These are phyloP conservation scores for Flaveria robusta DNA, from an alignment of 129 eudicot species.

Conservation along the genomic window DNA sequence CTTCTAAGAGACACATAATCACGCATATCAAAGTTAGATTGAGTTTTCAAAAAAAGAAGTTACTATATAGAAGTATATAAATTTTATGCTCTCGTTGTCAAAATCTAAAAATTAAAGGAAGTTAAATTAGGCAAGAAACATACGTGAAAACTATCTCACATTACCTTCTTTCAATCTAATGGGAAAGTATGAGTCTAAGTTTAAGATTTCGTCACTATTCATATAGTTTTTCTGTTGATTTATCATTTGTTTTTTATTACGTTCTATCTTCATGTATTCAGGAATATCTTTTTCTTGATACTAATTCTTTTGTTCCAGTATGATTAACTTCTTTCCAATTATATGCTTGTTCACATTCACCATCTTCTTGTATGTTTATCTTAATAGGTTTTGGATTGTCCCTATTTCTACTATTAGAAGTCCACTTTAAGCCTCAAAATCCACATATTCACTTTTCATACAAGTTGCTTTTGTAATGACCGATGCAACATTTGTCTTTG, in stretches of 20 bases:
- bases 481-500: not conserved
- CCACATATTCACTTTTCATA: not conserved
- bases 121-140: too few relatives aligned
- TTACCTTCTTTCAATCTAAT: not conserved
- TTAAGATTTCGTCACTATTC: not conserved
- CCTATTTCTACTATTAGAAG: not conserved
- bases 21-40: too few relatives aligned
- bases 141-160: not conserved
- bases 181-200: not conserved
- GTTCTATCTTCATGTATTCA: not conserved
- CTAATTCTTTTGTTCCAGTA: constrained; percentile 1
- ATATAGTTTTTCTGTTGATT: not conserved
- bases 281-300: not conserved
- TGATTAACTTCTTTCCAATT: not conserved
- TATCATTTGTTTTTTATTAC: not conserved
- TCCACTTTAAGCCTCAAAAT: constrained; percentile 6
- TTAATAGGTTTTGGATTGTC: not conserved
- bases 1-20: too few relatives aligned
- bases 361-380: not conserved
- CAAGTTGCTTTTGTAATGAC: not conserved
- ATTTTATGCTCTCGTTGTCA: too few relatives aligned
- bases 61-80: too few relatives aligned
- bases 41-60: too few relatives aligned
- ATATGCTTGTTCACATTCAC: constrained; percentile 12
- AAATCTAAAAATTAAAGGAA: too few relatives aligned